Base-by-base conservation (phyloP, 495 filamentous ascomycete species). In the Hypoxylon fragiforme region DNA sequence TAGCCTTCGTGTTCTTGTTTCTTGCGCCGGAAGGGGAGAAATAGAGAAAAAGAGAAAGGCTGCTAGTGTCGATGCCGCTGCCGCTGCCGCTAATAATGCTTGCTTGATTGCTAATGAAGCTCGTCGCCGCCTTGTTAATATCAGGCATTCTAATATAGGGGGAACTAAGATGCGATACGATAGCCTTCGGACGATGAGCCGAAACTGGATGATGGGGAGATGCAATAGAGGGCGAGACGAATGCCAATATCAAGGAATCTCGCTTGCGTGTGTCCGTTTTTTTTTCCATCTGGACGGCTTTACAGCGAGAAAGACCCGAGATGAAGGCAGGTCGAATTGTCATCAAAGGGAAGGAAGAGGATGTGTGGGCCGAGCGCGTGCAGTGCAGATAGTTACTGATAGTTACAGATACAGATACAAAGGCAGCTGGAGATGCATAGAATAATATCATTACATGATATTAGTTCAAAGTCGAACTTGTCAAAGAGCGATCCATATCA, bases 191-290 rank as follows among this genome's bases (percentile, higher is more conserved):
- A 32, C 54, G 44, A 50, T 54, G 50, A 63, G 54, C 60, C 60
- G 49, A 28, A 63, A 63, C 60, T 54, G 60, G 60, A 57, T n/a
- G 53, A 57, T 57, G 47, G 54, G 47, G 54, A 57, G 46, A 63
- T 22, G 47, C 52, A 63, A 58, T 58, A 58, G 60, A 54, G n/a
- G 24, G 9, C 24, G 24, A 28, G 4, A 28, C 9, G 24, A 44
- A 63, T 59, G 54, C 54, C 54, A 63, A 63, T 63, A 63, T 63
- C 54, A 54, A 59, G 54, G 54, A 58, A 63, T 46, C 46, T 63
- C 60, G 60, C 60, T 63, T 63, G 60, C 48, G 57, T 54, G 44
- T 34, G n/a, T 34, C 47, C 31, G 31, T 13, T 12, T 35, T 3
- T 12, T 3, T 13, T 30, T 30, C 5, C 31, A 4, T 49, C 44